A percentile compares a stretch with the other conserved stretches of the same genome.
Conservation (phyloP, 2,329 filamentous ascomycete species). For the Ceratocystis destructans region DNA sequence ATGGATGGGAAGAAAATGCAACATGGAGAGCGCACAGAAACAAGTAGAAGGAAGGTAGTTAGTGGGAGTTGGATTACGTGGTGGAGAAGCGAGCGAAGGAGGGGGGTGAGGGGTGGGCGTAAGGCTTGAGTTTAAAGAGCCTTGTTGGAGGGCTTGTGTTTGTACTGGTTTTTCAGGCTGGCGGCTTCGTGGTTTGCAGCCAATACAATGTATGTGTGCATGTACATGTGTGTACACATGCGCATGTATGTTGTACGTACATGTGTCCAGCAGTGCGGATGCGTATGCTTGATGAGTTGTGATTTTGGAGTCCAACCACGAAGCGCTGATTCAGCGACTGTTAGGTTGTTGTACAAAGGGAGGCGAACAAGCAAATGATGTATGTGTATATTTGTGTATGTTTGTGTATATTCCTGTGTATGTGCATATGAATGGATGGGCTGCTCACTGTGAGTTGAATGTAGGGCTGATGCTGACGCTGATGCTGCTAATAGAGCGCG, state of each 20-base stretch:
- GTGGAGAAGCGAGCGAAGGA: too few species aligned
- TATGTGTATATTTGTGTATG: neutral
- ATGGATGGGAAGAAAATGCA: too few species aligned
- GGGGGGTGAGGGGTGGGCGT: neutral
- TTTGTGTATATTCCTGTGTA: neutral
- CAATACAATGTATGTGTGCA: neutral
- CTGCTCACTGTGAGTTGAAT: slow-evolving; percentile 6
- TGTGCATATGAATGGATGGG: neutral
- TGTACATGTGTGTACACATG: slow-evolving; percentile 5
- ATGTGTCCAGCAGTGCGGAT: neutral
- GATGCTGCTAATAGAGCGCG: neutral
- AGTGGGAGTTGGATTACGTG: too few species aligned
- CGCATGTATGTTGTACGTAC: neutral
- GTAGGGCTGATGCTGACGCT: slow-evolving; percentile 8
- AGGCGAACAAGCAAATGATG: too few species aligned
- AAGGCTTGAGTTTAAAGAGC: neutral
- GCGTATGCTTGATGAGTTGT: slow-evolving; percentile 4
- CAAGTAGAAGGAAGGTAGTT: too few species aligned
- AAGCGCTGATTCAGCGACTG: neutral
- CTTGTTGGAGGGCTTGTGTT: neutral
- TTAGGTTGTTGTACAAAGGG: neutral
- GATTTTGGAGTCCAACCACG: neutral
- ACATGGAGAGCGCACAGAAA: too few species aligned
- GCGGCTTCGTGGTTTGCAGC: neutral
- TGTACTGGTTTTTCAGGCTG: neutral